These are phyloP conservation scores for Pichia sp. DNA, from an alignment of 1,139 yeast species.

Conservation along the genomic window DNA sequence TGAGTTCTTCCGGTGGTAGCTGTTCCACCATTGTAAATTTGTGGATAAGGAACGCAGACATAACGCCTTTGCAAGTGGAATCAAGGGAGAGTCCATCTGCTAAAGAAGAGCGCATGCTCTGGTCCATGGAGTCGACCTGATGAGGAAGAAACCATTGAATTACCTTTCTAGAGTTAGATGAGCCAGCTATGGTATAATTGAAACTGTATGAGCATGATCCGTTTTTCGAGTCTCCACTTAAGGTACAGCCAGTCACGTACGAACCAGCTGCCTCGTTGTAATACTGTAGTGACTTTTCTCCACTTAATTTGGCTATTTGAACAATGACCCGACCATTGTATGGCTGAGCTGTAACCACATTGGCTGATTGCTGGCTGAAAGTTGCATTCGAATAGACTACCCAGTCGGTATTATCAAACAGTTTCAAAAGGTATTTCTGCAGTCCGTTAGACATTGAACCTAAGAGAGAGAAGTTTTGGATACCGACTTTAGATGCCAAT, in stretches of 20 bases:
- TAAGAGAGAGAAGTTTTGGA: slow-evolving; percentile 36
- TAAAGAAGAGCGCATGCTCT: slow-evolving; percentile 13
- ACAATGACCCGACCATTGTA: slow-evolving; percentile 30
- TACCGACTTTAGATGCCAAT: slow-evolving; percentile 62
- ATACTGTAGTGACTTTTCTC: slow-evolving; percentile 30
- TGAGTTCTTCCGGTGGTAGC: slow-evolving; percentile 46
- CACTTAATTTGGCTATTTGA: slow-evolving; percentile 40
- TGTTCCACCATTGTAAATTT: slow-evolving; percentile 45
- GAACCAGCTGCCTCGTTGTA: slow-evolving; percentile 58
- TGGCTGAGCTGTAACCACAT: slow-evolving; percentile 44
- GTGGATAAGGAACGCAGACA: slow-evolving; percentile 54
- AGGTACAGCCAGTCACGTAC: slow-evolving; percentile 35
- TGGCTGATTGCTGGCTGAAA: slow-evolving; percentile 47
- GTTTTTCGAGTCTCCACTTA: slow-evolving; percentile 24
- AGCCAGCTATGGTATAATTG: slow-evolving; percentile 36
- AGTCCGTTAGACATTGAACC: slow-evolving; percentile 31
- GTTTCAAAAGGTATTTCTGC: slow-evolving; percentile 22
- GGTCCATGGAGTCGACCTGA: slow-evolving; percentile 48
- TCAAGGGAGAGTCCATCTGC: slow-evolving; percentile 44
- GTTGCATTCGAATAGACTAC: slow-evolving; percentile 39
- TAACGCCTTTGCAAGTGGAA: slow-evolving; percentile 66
- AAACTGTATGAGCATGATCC: slow-evolving; percentile 35
- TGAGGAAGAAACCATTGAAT: slow-evolving; percentile 61
- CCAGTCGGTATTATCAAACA: slow-evolving; percentile 44
- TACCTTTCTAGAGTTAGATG: slow-evolving; percentile 31